Percentiles rank a stretch among this genome's conserved stretches.
Conservation (phyloP, 345 rosid species). For the Eutrema heterophyllum region DNA sequence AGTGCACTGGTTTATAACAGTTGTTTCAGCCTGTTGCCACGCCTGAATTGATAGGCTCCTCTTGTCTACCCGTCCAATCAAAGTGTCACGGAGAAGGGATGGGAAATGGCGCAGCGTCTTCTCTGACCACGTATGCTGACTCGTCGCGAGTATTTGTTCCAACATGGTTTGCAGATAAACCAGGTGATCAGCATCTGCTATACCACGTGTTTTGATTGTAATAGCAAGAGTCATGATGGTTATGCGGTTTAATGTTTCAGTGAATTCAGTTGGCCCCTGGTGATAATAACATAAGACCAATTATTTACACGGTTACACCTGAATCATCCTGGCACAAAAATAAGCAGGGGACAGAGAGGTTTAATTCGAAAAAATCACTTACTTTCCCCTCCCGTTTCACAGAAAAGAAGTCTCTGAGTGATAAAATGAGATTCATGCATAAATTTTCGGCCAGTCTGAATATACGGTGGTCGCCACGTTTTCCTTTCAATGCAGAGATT, state of each 20-base stretch:
- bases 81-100: constrained; percentile 66
- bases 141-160: constrained; percentile 83
- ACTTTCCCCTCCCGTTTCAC: constrained; percentile 98
- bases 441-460: constrained; percentile 92
- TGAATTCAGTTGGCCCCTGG: constrained; percentile 97
- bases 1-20: constrained; percentile 86
- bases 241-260: constrained; percentile 89
- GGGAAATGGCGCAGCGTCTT: constrained; percentile 85
- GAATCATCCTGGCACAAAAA: constrained; percentile 10
- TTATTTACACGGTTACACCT: constrained; percentile 3
- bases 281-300: constrained; percentile 20
- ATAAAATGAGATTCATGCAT: constrained; percentile 89
- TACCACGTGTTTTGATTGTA: constrained; percentile 92
- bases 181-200: constrained; percentile 95
- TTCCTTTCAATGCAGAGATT: constrained; percentile 82
- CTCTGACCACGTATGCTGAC: constrained; percentile 96
- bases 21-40: constrained; percentile 91
- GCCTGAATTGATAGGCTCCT: constrained; percentile 64
- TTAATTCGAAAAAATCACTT: constrained; percentile 3
- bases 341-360: constrained; percentile 2
- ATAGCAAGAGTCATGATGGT: constrained; percentile 88
- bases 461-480: constrained; percentile 96
- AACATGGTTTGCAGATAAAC: constrained; percentile 83
- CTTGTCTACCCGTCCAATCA: constrained; percentile 63
- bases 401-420: constrained; percentile 81